Base-by-base conservation (phyloP, 345 rosid genomes). In the Ceriops zippeliana region DNA sequence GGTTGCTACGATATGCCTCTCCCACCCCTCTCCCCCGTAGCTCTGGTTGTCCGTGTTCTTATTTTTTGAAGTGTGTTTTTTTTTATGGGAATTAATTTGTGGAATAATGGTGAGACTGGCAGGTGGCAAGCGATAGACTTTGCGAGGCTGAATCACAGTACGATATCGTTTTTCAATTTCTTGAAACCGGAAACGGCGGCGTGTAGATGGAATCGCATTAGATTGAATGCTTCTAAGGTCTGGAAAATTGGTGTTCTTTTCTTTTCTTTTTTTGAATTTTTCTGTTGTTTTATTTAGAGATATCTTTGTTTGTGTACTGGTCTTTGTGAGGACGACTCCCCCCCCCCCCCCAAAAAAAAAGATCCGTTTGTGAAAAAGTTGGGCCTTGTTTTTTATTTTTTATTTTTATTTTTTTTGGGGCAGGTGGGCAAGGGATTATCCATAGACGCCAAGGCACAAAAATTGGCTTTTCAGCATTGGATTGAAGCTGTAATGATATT, bases 401-500 rank as follows among this genome's bases (percentile, higher is more conserved):
- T n/a, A 6, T 47, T 64, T 52, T 63, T 62, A 69, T 53, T n/a
- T 8, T 47, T 64, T 52, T 63, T 62, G 69, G 71, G 56, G 38
- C 85, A 95, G 99, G 95, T 89, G 67, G 82, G 86, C 5, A 83
- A 83, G 66, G 86, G 84, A 7, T 70, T 92, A 61, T 89, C 87
- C 31, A 75, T 68, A 63, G 89, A 86, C 64, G 81, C 73, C 62
- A 84, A 89, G 73, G 96, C 96, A 15, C 95, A 87, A 58, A 88
- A 88, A 73, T 59, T 93, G 85, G 98, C 98, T 27, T 90, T 93
- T 72, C 93, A 86, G 76, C 97, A 93, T 64, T 93, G 98, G 97
- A 86, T 93, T 70, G 93, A 80, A 76, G 86, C 86, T 63, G 86
- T 83, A 80, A 78, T 70, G 22, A 30, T 21, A 27, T 16, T 56